These are phyloP conservation scores for Suillus luteus DNA, from an alignment of 768 basidiomycete species.

Conservation along the genomic window DNA sequence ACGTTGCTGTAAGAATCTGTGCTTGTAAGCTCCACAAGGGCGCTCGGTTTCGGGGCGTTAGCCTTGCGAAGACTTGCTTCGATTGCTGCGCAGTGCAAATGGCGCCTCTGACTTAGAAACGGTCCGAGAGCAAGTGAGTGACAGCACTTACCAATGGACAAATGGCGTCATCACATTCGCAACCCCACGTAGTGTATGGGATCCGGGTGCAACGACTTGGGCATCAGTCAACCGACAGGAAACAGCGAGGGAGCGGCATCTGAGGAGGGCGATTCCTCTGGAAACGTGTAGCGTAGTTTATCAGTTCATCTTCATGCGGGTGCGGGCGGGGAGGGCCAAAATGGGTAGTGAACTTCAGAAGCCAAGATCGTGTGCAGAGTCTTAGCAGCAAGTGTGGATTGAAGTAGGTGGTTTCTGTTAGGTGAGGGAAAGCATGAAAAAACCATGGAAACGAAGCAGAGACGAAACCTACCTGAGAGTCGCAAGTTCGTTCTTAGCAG, in stretches of 20 bases:
- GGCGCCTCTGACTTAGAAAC: neutral
- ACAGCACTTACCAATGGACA: constrained; percentile 65
- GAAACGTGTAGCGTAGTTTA: neutral
- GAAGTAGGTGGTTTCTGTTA: constrained; percentile 61
- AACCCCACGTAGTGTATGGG: constrained; percentile 52
- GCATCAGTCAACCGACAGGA: constrained; percentile 66
- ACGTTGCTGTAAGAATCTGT: constrained; percentile 43
- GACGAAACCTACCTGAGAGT: constrained; percentile 58
- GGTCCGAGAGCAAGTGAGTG: neutral
- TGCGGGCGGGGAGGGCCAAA: constrained; percentile 64
- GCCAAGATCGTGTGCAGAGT: constrained; percentile 71
- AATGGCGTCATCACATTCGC: constrained; percentile 67
- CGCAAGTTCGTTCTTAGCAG: constrained; percentile 75
- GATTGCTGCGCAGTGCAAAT: constrained; percentile 67
- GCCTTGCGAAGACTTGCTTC: constrained; percentile 92
- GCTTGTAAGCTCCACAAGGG: constrained; percentile 63
- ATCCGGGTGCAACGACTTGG: constrained; percentile 57
- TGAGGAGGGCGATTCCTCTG: constrained; percentile 83
- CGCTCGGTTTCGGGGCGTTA: constrained; percentile 75
- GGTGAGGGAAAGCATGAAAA: neutral
- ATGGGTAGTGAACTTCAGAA: constrained; percentile 66
- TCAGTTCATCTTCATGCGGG: constrained; percentile 80
- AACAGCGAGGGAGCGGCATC: constrained; percentile 56
- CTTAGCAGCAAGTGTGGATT: constrained; percentile 42
- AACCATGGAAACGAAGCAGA: neutral